A percentile compares a stretch with the other conserved stretches of the same genome.
These are phyloP conservation scores for Periconia sp. DNA, from an alignment of 2,329 filamentous ascomycete species.

Conservation along the genomic window DNA sequence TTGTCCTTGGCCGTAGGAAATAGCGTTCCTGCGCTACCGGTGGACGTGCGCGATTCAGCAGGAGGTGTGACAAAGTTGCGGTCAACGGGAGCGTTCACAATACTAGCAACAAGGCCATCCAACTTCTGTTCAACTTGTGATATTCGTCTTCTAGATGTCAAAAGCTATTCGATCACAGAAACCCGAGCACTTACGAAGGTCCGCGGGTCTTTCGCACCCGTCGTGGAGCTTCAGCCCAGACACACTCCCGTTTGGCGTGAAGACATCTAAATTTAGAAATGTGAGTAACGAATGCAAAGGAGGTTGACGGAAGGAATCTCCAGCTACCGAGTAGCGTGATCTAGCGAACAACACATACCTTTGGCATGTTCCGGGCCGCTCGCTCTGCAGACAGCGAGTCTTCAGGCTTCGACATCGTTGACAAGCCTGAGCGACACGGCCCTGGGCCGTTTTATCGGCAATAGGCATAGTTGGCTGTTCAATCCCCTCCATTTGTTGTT, in stretches of 20 bases:
- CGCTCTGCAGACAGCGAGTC: constrained; percentile 36
- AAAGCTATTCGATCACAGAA: background rate
- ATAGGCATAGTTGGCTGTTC: constrained; percentile 18
- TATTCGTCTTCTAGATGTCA: constrained; percentile 27
- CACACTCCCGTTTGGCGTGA: constrained; percentile 27
- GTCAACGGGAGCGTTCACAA: constrained; percentile 18
- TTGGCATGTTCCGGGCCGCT: constrained; percentile 29
- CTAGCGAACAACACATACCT: constrained; percentile 17
- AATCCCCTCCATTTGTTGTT: constrained; percentile 26
- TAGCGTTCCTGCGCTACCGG: background rate
- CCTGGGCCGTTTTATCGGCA: constrained; percentile 10
- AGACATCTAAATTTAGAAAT: constrained; percentile 23
- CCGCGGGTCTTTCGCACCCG: constrained; percentile 28
- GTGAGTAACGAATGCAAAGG: background rate
- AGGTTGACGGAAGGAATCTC: background rate
- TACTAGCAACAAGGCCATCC: constrained; percentile 36
- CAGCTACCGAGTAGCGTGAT: background rate
- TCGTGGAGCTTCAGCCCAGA: constrained; percentile 35
- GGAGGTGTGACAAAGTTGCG: background rate
- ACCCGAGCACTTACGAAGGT: constrained; percentile 30
- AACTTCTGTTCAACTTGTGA: constrained; percentile 40
- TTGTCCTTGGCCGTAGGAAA: background rate
- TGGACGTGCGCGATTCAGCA: background rate
- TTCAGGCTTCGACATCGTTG: constrained; percentile 37
- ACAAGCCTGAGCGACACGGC: constrained; percentile 35